Evolutionary conservation across 2,329 filamentous ascomycete species (phyloP).

Genomic region (Emergomyces orientalis): DNA sequence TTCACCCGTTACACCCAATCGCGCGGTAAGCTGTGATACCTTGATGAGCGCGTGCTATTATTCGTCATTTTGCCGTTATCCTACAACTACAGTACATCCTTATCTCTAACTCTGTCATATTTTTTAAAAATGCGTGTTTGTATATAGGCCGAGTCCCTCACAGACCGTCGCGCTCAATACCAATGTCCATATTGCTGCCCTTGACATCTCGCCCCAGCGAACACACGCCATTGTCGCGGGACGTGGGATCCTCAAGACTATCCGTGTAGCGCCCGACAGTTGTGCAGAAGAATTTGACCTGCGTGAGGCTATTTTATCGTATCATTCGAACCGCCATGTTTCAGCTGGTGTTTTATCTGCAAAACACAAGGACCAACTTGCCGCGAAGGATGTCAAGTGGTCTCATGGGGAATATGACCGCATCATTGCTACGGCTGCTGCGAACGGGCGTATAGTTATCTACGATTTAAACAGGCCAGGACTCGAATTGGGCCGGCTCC

Average conservation of each 20-base stretch:
- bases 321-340: conserved; percentile 44
- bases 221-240: conserved; percentile 57
- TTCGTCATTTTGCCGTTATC: not conserved
- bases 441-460: conserved; percentile 55
- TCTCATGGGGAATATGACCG: conserved; percentile 53
- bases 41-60: not conserved
- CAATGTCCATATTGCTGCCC: conserved; percentile 53
- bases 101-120: not conserved
- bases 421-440: conserved; percentile 54
- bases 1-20: conserved; percentile 29
- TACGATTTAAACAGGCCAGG: conserved; percentile 55
- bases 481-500: conserved; percentile 52
- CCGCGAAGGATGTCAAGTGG: conserved; percentile 59
- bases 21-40: conserved; percentile 28
- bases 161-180: conserved; percentile 54
- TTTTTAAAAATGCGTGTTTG: not conserved
- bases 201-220: conserved; percentile 54
- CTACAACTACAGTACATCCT: not conserved
- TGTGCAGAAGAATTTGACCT: conserved; percentile 56
- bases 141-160: conserved; percentile 38
- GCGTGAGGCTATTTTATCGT: conserved; percentile 50
- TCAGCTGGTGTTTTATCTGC: conserved; percentile 35
- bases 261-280: conserved; percentile 48
- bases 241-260: conserved; percentile 57
- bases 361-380: conserved; percentile 49